Percentiles rank a stretch among this genome's conserved stretches.
These are phyloP conservation scores for Myxozyma geophila DNA, from an alignment of 805 yeast species.

Conservation along the genomic window DNA sequence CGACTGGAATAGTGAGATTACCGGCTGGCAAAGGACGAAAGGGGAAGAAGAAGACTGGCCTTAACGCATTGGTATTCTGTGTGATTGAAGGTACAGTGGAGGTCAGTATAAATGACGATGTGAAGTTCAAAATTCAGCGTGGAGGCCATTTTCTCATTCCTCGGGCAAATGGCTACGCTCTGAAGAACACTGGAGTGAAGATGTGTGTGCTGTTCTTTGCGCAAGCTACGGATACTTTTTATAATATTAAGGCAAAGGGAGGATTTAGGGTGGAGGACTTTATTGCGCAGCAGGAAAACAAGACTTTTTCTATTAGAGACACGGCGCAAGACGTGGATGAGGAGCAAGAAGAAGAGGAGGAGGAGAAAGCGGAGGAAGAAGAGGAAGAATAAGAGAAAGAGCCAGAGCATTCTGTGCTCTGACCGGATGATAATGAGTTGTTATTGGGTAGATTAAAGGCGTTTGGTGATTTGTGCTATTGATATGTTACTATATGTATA, in stretches of 20 bases:
- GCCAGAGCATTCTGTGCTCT: not conserved
- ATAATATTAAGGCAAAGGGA: slow-evolving; percentile 13
- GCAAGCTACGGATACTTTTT: slow-evolving; percentile 54
- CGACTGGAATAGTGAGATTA: slow-evolving; percentile 72
- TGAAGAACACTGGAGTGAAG: slow-evolving; percentile 55
- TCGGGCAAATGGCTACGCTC: slow-evolving; percentile 50
- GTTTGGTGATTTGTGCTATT: too few relatives aligned
- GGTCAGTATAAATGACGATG: slow-evolving; percentile 61
- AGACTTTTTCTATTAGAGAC: not conserved
- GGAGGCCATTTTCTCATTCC: slow-evolving; percentile 88
- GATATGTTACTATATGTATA: too few relatives aligned
- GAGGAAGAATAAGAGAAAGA: not conserved
- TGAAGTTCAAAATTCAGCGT: slow-evolving; percentile 59
- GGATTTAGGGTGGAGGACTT: not conserved
- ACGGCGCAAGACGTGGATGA: not conserved
- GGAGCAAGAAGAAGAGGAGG: not conserved
- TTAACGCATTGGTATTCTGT: slow-evolving; percentile 72
- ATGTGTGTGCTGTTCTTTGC: slow-evolving; percentile 72
- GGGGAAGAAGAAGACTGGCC: slow-evolving; percentile 62
- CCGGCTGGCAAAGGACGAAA: slow-evolving; percentile 63
- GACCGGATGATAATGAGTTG: not conserved
- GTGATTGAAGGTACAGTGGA: slow-evolving; percentile 73
- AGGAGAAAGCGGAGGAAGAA: not conserved
- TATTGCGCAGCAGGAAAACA: not conserved
- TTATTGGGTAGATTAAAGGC: too few relatives aligned